Evolutionary conservation across 2,329 filamentous ascomycete species (phyloP), one percentile per base, ranked within the genome.

Genomic region (Talaromyces atroroseus): DNA sequence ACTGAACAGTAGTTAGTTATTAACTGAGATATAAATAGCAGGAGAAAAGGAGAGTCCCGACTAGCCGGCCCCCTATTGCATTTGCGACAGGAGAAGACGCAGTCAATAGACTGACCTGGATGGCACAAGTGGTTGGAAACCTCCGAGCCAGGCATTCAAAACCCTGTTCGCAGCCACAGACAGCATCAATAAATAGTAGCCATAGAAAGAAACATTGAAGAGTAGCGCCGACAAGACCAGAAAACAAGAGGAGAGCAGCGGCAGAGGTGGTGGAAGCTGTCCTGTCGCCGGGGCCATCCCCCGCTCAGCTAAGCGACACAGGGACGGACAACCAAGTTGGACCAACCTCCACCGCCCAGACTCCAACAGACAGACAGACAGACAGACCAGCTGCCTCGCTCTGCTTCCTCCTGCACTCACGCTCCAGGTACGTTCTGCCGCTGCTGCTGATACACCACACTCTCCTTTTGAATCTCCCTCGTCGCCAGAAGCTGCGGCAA

Each of bases 261-360:
- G 24, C 50, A 52, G 50, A 40, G n/a, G 16, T 40, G 36, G 36
- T 18, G 6, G n/a, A 40, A 5, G 34, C 47, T 40, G 54, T 6
- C 32, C 47, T 57, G 26, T 48, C 38, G 45, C 29, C 49, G 42
- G 44, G 54, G 52, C 49, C 52, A 60, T 64, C 63, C 60, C 63
- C 67, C 69, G 66, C 70, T 67, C 68, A 65, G 69, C 69, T 71
- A 71, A 71, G 69, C 71, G 70, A 73, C 70, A 70, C 69, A 66
- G 68, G 70, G 68, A 61, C 62, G 68, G 24, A 26, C 24, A 26
- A 26, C 8, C 5, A 29, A 29, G n/a, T n/a, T n/a, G n/a, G 5
- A 51, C 50, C 57, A 48, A 36, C 49, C 54, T 52, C 56, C 50
- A 50, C 54, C 58, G 55, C 50, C 58, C 50, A 48, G 58, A 49